Evolutionary conservation across 768 basidiomycete genomes (phyloP), one percentile per base, ranked within the genome.

Genomic region (Russula dissimulans): DNA sequence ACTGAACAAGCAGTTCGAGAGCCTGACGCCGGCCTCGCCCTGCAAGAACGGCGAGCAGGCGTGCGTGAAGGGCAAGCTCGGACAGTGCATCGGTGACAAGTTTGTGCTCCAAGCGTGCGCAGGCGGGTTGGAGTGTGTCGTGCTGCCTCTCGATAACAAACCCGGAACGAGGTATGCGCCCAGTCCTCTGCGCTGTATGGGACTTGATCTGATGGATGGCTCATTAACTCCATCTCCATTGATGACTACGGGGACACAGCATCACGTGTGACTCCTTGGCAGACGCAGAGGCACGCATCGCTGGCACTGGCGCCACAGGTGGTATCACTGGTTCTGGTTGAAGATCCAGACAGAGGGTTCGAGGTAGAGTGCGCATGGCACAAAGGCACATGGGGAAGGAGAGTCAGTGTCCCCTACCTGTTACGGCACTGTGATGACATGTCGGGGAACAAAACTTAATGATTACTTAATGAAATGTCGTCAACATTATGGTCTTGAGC

Each of bases 11-110:
- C 48, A 67, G 29, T 69, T 69, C 62, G 22, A 54, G 22, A 49
- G 55, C 4, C 50, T 69, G n/a, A 53, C 60, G 10, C n/a, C 64
- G 8, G 72, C 51, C 69, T 75, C 57, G 66, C 65, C 66, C 47
- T 76, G 63, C 67, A 76, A 43, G 65, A 69, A 46, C 66, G 77
- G 76, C 69, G 65, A 68, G 57, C 26, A 59, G 18, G 58, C 60
- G 22, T 64, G 61, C 60, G 48, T 67, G 15, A 1, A 52, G 7
- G 61, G 56, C 44, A 38, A 54, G 26, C 55, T 68, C 45, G 69
- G 64, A 9, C 56, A 62, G 15, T 74, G 72, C 55, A 62, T 34
- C 34, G 39, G 39, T 47, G 60, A 59, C 29, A 57, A 67, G 46
- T 68, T 71, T 52, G 57, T 11, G 17, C 22, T 62, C 18, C 42